A percentile compares a stretch with the other conserved stretches of the same genome.
phyloP scores from a whole-genome alignment of 1,284 basidiomycete species.

The Filobasidium uniguttulatum region DNA sequence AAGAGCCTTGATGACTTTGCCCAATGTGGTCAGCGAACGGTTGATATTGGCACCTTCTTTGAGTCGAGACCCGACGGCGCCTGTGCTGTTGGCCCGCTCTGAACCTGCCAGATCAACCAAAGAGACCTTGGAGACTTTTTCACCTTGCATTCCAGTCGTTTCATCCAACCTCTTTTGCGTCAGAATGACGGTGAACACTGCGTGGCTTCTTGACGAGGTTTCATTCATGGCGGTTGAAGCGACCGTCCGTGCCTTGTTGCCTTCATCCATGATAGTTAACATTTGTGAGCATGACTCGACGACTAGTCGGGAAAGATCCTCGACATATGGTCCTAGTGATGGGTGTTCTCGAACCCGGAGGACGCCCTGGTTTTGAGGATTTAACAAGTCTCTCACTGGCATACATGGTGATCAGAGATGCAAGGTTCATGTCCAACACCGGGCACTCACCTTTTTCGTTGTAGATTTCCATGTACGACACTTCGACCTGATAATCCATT shows the following conservation, averaged over 20 bases:
- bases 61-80: conserved; percentile 82
- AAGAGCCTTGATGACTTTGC: conserved; percentile 88
- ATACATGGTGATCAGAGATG: background rate
- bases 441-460: conserved; percentile 64
- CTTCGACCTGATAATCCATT: conserved; percentile 77
- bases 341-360: conserved; percentile 94
- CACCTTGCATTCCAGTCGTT: conserved; percentile 72
- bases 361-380: conserved; percentile 82
- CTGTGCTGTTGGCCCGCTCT: conserved; percentile 89
- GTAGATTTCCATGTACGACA: conserved; percentile 95
- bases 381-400: conserved; percentile 73
- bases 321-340: conserved; percentile 84
- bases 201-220: conserved; percentile 95
- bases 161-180: conserved; percentile 78
- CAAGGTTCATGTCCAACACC: background rate
- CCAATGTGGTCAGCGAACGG: conserved; percentile 89
- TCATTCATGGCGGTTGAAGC: conserved; percentile 99
- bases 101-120: conserved; percentile 94
- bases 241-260: conserved; percentile 80
- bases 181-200: conserved; percentile 80
- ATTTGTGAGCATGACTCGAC: conserved; percentile 86
- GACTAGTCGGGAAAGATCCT: conserved; percentile 85
- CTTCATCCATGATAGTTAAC: conserved; percentile 99
- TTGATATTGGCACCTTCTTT: conserved; percentile 98
- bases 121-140: conserved; percentile 91